Evolutionary conservation across 208 protist genomes (phyloP).

Genomic region (Wallacemonas rigidus): DNA sequence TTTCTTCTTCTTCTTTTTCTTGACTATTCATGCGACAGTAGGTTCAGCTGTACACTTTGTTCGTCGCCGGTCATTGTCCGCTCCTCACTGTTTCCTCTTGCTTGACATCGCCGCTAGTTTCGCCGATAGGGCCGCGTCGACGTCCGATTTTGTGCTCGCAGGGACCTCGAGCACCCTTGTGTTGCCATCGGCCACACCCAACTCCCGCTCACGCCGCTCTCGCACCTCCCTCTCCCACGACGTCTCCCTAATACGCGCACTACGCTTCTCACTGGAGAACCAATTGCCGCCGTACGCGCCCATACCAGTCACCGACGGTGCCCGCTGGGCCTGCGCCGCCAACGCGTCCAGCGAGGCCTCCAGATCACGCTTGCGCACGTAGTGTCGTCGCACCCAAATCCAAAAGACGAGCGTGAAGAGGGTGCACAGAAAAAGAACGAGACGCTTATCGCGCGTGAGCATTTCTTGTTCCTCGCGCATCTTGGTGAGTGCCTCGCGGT

Average conservation of each 20-base stretch:
- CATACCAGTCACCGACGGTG: constrained; percentile 47
- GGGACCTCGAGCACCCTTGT: neutral
- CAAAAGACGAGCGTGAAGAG: constrained; percentile 71
- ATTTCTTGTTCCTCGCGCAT: constrained; percentile 88
- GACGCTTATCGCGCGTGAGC: constrained; percentile 75
- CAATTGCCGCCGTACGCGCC: constrained; percentile 67
- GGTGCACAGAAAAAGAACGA: constrained; percentile 59
- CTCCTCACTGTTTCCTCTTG: constrained; percentile 3
- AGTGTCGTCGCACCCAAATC: constrained; percentile 87
- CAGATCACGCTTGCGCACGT: constrained; percentile 59
- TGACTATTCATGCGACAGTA: neutral
- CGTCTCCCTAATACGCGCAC: constrained; percentile 58
- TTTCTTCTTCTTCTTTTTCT: neutral
- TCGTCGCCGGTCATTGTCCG: too few relatives aligned
- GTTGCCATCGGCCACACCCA: neutral
- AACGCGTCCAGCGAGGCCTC: constrained; percentile 25
- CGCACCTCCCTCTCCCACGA: constrained; percentile 81
- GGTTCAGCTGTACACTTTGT: too few relatives aligned
- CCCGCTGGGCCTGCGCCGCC: constrained; percentile 18
- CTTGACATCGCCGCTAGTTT: constrained; percentile 30
- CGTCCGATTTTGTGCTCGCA: neutral
- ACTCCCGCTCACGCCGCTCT: constrained; percentile 42
- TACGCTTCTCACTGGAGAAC: constrained; percentile 71
- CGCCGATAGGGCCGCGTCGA: constrained; percentile 12
- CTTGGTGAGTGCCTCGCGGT: constrained; percentile 71